Evolutionary conservation across 2,329 filamentous ascomycete species (phyloP), one percentile per base, ranked within the genome.

Genomic region (Monilinia fructicola): DNA sequence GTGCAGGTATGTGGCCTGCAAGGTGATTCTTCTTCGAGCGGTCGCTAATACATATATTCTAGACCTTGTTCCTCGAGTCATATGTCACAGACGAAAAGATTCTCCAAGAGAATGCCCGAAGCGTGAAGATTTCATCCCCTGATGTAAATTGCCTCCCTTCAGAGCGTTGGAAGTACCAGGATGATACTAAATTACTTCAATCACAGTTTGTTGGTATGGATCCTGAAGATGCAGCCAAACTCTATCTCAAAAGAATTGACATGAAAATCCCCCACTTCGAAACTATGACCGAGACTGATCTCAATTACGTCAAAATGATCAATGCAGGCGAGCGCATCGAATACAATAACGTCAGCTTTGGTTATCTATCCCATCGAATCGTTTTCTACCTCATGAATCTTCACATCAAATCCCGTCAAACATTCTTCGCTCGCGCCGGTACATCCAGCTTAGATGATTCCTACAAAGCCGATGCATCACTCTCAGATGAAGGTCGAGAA

Each of bases 221-320:
- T 52, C 90, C 93, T 16, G 90, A 96, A 70, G 93, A 97, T 75
- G 95, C 95, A 3, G 93, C 97, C 40, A 89, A 91, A 74, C 87
- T 97, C 73, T 99, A 99, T 75, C 85, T 99, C 50, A 86, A 88
- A 69, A 89, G 95, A 61, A 98, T 99, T 75, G 89, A 92, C 70
- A 89, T 91, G 73, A 92, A 95, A 72, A 99, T 99, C 68, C 95
- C 95, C 26, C 89, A 94, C 67, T 99, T 97, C 73, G 93, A 99
- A 80, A 96, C 92, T 1, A 98, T 99, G 93, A 86, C 93, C 74
- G 95, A 99, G 78, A 84, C 85, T 40, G 93, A 98, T 71, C 84
- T 99, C 70, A 97, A 98, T 77, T 99, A 94, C 80, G 94, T 99
- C 80, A 97, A 97, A 81, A 97, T 99, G 94, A 96, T 98, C 77